Percentiles rank a stretch among this genome's conserved stretches.
phyloP scores from a whole-genome alignment of 1,284 basidiomycete genomes.

The Papiliotrema laurentii region DNA sequence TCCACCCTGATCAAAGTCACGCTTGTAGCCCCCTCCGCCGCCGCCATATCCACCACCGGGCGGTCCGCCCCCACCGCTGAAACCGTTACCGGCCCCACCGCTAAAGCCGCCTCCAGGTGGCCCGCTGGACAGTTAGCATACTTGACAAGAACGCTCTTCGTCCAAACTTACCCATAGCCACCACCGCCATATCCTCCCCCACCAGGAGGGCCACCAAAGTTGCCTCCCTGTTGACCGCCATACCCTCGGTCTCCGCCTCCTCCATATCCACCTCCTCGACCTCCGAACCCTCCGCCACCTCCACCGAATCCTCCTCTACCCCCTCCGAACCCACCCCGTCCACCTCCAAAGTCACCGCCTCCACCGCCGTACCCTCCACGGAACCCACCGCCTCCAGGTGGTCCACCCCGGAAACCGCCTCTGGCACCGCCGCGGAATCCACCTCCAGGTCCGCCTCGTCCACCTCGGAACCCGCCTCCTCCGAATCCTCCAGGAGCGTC shows the following conservation, averaged over 20 bases:
- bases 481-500: constrained; percentile 5
- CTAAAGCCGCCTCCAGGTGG: constrained; percentile 8
- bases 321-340: constrained; percentile 13
- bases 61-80: constrained; percentile 5
- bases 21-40: constrained; percentile 18
- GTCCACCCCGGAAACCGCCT: constrained; percentile 45
- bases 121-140: constrained; percentile 1
- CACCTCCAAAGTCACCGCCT: constrained; percentile 22
- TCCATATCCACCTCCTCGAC: constrained; percentile 18
- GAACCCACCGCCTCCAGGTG: constrained; percentile 10
- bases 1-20: constrained; percentile 14
- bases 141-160: background rate
- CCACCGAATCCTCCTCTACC: constrained; percentile 26
- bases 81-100: constrained; percentile 12
- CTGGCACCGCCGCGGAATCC: constrained; percentile 23
- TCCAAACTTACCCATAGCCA: constrained; percentile 10
- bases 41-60: constrained; percentile 2
- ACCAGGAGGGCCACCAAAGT: constrained; percentile 6
- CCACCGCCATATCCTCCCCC: constrained; percentile 11
- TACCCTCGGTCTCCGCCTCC: constrained; percentile 27
- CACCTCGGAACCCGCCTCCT: constrained; percentile 27
- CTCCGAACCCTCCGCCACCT: constrained; percentile 9
- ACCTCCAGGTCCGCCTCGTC: constrained; percentile 9
- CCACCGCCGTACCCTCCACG: constrained; percentile 20
- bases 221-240: constrained; percentile 15